phyloP scores from a whole-genome alignment of 2,329 filamentous ascomycete genomes.

The Fusarium haematococcum region DNA sequence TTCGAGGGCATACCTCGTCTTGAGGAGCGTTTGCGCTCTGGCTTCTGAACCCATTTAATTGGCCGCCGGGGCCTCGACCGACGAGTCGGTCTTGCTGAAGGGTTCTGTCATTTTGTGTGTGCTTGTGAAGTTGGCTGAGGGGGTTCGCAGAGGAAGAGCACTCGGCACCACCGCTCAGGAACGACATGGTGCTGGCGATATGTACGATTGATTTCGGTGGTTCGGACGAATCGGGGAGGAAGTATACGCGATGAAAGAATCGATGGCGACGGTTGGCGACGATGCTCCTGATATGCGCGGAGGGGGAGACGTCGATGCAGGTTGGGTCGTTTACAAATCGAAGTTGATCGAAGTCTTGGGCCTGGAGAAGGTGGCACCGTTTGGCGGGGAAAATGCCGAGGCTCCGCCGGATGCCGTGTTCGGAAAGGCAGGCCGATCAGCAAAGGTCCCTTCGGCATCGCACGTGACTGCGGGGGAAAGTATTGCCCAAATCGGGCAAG shows the following conservation, averaged over 20 bases:
- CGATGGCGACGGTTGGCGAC: background rate
- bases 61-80: conserved; percentile 76
- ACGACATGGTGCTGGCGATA: conserved; percentile 77
- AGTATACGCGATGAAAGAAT: background rate
- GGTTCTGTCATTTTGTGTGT: conserved; percentile 95
- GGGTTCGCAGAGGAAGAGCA: conserved; percentile 97
- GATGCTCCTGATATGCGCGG: background rate
- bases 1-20: conserved; percentile 70
- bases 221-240: conserved; percentile 12
- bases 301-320: conserved; percentile 2
- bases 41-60: conserved; percentile 83
- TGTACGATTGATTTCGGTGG: conserved; percentile 9
- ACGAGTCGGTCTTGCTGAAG: conserved; percentile 91
- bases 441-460: background rate
- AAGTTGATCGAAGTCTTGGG: conserved; percentile 25
- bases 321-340: conserved; percentile 25
- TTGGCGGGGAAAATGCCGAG: conserved; percentile 47
- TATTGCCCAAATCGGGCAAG: background rate
- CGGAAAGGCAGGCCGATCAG: conserved; percentile 25
- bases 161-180: conserved; percentile 92
- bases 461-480: conserved; percentile 52
- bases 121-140: conserved; percentile 96
- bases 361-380: conserved; percentile 23
- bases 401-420: conserved; percentile 38
- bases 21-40: conserved; percentile 75